Evolutionary conservation across 2,329 filamentous ascomycete species (phyloP).

Genomic region (Epichloe elymi): DNA sequence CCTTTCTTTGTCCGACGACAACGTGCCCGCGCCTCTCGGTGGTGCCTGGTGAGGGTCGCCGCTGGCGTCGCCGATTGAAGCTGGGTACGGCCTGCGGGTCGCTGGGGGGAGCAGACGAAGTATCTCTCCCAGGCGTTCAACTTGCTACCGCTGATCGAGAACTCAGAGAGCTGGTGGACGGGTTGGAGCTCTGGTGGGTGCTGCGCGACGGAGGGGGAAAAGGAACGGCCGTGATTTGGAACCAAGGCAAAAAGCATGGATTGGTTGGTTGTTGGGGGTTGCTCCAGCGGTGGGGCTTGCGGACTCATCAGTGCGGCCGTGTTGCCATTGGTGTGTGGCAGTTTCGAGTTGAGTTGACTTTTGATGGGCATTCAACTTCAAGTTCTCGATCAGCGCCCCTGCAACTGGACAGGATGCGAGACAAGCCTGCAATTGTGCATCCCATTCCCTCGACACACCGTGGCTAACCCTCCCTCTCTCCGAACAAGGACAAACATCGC

Average conservation of each 20-base stretch:
- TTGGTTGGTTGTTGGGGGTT: not conserved
- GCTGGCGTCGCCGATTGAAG: not conserved
- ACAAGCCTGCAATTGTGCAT: not conserved
- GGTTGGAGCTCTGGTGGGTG: slow-evolving; percentile 1
- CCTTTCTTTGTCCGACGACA: not conserved
- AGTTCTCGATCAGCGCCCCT: not conserved
- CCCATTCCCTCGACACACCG: not conserved
- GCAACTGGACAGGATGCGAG: not conserved
- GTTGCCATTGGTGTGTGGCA: no score
- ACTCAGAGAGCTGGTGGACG: not conserved
- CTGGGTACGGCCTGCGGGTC: not conserved
- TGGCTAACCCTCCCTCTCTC: no score
- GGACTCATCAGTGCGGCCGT: not conserved
- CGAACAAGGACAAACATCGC: not conserved
- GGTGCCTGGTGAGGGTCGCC: not conserved
- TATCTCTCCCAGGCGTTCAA: not conserved
- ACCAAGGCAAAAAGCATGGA: not conserved
- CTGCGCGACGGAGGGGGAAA: not conserved
- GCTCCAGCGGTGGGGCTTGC: not conserved
- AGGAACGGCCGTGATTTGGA: not conserved
- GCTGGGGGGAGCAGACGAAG: not conserved
- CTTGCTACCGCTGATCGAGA: no score
- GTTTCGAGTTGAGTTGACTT: no score
- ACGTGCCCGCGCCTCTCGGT: not conserved
- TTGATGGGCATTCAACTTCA: not conserved